phyloP scores from a whole-genome alignment of 176 grass and related monocot species.

The Bromus sterilis region DNA sequence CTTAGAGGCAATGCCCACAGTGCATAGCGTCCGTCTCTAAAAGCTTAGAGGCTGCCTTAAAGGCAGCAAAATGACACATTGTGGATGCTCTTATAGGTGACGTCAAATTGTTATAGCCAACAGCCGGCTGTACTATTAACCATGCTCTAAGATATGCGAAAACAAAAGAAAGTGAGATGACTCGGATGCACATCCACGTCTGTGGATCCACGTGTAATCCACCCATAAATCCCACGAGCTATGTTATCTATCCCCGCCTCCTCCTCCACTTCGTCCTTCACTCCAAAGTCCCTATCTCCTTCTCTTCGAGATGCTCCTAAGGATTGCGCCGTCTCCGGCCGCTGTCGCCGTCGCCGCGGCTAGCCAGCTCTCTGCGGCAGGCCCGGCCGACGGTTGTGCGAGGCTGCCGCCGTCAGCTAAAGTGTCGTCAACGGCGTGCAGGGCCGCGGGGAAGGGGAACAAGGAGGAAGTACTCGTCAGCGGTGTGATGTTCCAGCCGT shows the following conservation, averaged over 20 bases:
- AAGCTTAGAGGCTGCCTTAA: too few relatives aligned
- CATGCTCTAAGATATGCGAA: too few relatives aligned
- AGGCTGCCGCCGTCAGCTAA: background rate
- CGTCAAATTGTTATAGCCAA: too few relatives aligned
- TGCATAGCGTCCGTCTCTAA: too few relatives aligned
- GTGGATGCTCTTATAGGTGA: too few relatives aligned
- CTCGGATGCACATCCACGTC: background rate
- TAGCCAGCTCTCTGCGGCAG: background rate
- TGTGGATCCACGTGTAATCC: conserved; percentile 15
- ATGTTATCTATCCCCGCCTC: conserved; percentile 23
- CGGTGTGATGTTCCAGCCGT: conserved; percentile 70
- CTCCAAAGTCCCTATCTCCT: background rate
- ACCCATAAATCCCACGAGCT: background rate
- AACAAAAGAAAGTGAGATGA: background rate
- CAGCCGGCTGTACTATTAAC: too few relatives aligned
- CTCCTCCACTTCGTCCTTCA: background rate
- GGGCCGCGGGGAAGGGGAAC: background rate
- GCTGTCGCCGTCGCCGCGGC: background rate
- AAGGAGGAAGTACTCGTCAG: conserved; percentile 34
- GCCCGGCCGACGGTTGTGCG: background rate
- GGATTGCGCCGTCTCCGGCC: conserved; percentile 12
- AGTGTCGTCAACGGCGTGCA: background rate
- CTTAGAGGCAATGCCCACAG: too few relatives aligned
- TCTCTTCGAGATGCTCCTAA: conserved; percentile 18
- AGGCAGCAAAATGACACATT: too few relatives aligned